phyloP scores from a whole-genome alignment of 108 stramenopile species.

The Cyclostephanos tholiformis region DNA sequence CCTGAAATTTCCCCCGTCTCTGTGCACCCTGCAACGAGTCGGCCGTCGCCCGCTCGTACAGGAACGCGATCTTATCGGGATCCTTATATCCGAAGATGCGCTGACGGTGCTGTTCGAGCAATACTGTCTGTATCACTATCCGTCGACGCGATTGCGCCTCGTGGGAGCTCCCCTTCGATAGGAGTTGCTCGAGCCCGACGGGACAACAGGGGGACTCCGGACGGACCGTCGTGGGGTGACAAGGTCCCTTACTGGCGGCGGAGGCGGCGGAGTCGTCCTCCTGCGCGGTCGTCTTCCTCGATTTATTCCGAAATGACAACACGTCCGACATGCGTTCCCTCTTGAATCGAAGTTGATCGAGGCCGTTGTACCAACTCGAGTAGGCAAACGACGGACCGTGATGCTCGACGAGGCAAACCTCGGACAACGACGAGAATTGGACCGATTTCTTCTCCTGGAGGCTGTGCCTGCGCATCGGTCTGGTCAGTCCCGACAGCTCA shows the following conservation, averaged over 20 bases:
- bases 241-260: neutral
- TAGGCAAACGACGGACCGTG: neutral
- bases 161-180: conserved; percentile 12
- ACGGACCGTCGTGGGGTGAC: neutral
- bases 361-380: conserved; percentile 31
- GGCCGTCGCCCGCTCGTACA: conserved; percentile 3
- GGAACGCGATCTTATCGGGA: conserved; percentile 35
- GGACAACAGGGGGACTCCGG: conserved; percentile 21
- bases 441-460: conserved; percentile 31
- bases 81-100: conserved; percentile 23
- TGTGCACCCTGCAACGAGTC: conserved; percentile 19
- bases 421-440: conserved; percentile 28
- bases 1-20: conserved; percentile 44
- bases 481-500: too few species aligned
- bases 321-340: conserved; percentile 32
- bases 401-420: conserved; percentile 22
- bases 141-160: conserved; percentile 23
- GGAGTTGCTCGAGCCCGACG: conserved; percentile 46
- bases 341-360: conserved; percentile 42
- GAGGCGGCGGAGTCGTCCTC: too few species aligned
- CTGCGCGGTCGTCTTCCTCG: neutral
- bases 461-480: conserved; percentile 11
- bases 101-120: conserved; percentile 47
- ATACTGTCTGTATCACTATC: conserved; percentile 27
- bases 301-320: conserved; percentile 7